Evolutionary conservation across 768 basidiomycete species (phyloP).

Genomic region (Mycena venus): DNA sequence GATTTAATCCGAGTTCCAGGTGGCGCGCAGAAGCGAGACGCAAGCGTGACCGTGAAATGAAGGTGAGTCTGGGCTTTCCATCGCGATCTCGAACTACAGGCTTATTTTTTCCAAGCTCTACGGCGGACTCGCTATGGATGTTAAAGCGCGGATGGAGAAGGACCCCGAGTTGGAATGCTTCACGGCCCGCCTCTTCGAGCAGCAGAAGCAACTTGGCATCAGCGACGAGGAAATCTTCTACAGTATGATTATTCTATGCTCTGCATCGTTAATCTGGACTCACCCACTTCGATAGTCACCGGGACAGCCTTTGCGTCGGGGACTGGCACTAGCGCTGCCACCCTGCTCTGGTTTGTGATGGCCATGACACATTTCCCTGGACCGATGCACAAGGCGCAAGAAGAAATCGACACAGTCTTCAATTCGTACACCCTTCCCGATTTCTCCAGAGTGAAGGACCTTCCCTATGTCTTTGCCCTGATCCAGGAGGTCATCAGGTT

Average conservation of each 20-base stretch:
- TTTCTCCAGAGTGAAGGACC: background rate
- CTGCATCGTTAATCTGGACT: background rate
- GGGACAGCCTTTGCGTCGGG: background rate
- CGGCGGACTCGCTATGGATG: background rate
- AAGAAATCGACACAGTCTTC: constrained; percentile 1
- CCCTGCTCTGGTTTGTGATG: constrained; percentile 15
- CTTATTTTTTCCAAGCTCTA: background rate
- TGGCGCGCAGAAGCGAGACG: background rate
- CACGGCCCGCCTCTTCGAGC: background rate
- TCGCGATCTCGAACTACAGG: background rate
- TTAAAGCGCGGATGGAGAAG: background rate
- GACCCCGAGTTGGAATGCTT: background rate
- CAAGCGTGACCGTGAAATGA: background rate
- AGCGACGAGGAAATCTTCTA: background rate
- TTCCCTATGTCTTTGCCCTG: constrained; percentile 9
- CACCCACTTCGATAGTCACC: background rate
- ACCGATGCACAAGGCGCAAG: background rate
- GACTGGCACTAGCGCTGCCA: background rate
- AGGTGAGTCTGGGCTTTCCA: background rate
- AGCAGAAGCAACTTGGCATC: background rate
- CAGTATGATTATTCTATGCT: background rate
- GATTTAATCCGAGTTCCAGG: too few species aligned
- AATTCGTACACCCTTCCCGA: background rate
- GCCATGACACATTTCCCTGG: background rate
- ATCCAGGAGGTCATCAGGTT: constrained; percentile 3